A percentile compares a stretch with the other conserved stretches of the same genome.
phyloP scores from a whole-genome alignment of 129 eudicot genomes.

The Chrysanthemum seticuspe region DNA sequence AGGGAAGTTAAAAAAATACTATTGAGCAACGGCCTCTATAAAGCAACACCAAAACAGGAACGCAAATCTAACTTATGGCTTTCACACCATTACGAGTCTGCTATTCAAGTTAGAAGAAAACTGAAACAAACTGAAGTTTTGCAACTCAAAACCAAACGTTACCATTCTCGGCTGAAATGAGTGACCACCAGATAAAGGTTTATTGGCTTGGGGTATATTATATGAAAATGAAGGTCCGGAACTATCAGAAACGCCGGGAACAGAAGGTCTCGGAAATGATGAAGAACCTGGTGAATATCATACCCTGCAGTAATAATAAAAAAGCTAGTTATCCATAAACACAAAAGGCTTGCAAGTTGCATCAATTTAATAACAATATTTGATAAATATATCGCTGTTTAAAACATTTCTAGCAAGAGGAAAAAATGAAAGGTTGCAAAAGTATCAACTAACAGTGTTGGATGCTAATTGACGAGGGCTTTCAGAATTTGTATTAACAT shows the following conservation, averaged over 20 bases:
- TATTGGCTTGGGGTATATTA: slow-evolving; percentile 35
- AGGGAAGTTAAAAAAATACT: background rate
- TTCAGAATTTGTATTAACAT: slow-evolving; percentile 38
- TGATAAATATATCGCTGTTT: slow-evolving; percentile 1
- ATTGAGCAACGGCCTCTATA: background rate
- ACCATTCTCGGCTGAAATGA: slow-evolving; percentile 40
- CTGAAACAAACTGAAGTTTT: slow-evolving; percentile 7
- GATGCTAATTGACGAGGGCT: slow-evolving; percentile 46
- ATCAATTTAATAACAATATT: slow-evolving; percentile 6
- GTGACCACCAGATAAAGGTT: slow-evolving; percentile 38
- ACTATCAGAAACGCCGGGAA: slow-evolving; percentile 38
- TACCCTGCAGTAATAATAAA: slow-evolving; percentile 36
- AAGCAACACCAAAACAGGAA: too few relatives aligned
- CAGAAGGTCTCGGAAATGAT: slow-evolving; percentile 38
- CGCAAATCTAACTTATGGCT: background rate
- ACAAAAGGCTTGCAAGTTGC: slow-evolving; percentile 5
- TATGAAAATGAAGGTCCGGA: slow-evolving; percentile 50
- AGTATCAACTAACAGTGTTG: slow-evolving; percentile 44
- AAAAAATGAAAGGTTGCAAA: slow-evolving; percentile 15
- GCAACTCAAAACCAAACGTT: slow-evolving; percentile 7
- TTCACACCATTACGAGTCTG: background rate
- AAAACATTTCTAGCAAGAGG: slow-evolving; percentile 12
- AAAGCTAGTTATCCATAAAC: slow-evolving; percentile 13
- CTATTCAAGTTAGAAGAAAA: background rate
- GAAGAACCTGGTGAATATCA: slow-evolving; percentile 35